A percentile compares a stretch with the other conserved stretches of the same genome.
These are phyloP conservation scores for Podaxis rugospora DNA, from an alignment of 768 basidiomycete species.

Conservation along the genomic window DNA sequence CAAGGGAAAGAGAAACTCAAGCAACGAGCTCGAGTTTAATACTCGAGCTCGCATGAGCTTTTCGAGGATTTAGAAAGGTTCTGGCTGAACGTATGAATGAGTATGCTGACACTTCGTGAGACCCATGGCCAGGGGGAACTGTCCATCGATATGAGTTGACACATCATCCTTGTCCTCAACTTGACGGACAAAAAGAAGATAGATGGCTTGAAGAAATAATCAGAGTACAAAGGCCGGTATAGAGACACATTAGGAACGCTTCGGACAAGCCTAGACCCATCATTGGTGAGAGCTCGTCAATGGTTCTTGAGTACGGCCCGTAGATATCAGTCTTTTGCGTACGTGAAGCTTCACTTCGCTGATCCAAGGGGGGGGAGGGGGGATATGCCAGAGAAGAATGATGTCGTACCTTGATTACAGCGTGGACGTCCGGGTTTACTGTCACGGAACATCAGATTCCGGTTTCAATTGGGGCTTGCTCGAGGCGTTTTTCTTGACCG, in stretches of 20 bases:
- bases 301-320: background rate
- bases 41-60: constrained; percentile 14
- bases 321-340: background rate
- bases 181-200: constrained; percentile 16
- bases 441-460: constrained; percentile 3
- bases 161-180: background rate
- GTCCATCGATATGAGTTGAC: constrained; percentile 21
- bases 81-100: background rate
- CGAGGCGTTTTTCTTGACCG: background rate
- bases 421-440: constrained; percentile 1
- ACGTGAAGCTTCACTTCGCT: background rate
- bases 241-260: background rate
- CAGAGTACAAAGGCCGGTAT: background rate
- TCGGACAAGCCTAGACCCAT: background rate
- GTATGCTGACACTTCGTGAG: constrained; percentile 28
- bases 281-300: background rate
- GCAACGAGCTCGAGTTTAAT: constrained; percentile 6
- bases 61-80: constrained; percentile 15
- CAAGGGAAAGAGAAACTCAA: background rate
- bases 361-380: background rate
- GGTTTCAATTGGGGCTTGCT: background rate
- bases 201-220: background rate
- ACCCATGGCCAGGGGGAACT: constrained; percentile 32
- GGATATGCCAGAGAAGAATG: background rate
- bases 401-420: constrained; percentile 8